Evolutionary conservation across 148 eudicot species (phyloP), one percentile per base, ranked within the genome.

Genomic region (Amaranthus cruentus): DNA sequence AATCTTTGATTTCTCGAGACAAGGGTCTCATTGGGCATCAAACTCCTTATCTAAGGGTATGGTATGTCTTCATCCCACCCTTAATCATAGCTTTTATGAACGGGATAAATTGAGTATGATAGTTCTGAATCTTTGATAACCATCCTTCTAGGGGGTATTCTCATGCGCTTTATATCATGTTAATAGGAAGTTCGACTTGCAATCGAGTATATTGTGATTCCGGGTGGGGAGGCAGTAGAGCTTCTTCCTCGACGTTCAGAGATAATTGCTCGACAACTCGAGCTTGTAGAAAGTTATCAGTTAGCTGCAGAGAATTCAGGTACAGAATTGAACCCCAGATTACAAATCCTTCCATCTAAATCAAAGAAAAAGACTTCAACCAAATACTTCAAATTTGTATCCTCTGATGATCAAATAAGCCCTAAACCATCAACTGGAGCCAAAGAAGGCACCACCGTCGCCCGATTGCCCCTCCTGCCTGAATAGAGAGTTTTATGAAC

Each of bases 181-280:
- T 66, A 54, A 52, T 71, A 95, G 99, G 99, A 95, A 86, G 99
- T 92, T 48, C 85, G 97, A 47, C 86, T 92, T 68, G 99, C 99
- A 21, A 92, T 95, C 13, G 97, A 95, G 83, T 95, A 95, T 73
- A 95, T 95, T 44, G 99, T 95, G 57, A 91, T 95, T 72, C 99
- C 99, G 2, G 96, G 99, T 10, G 96, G 96, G 7, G 99, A 95
- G 78, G 87, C 99, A 3, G 99, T 95, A 44, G 97, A 92, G 68
- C 97, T 92, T 84, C 97, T 95, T 61, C 99, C 99, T 21, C 88
- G 96, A 59, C 87, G 92, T 14, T 90, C 99, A 9, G 99, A 90
- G 61, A 95, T 92, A 71, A 79, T 90, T 70, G 99, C 97, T 51
- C 86, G 86, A 51, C 99, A 95, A 76, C 94, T 95, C 42, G 87